Conservation (phyloP, 805 yeast species). For the Candida maesae region DNA sequence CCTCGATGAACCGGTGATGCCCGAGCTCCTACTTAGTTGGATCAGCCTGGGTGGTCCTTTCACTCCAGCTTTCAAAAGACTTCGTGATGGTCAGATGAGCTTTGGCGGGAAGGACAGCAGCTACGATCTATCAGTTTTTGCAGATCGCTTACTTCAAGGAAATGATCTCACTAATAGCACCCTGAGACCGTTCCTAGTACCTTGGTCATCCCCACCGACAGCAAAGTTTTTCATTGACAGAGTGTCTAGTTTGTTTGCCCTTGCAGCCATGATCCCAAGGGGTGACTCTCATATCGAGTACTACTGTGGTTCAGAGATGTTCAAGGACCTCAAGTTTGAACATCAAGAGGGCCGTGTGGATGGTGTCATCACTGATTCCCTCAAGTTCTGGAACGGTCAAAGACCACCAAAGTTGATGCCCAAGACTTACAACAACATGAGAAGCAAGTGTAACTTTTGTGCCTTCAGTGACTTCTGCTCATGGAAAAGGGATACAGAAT, state of each 20-base stretch:
- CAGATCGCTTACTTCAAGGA: not conserved
- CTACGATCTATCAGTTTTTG: too few species aligned
- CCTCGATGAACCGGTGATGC: slow-evolving; percentile 45
- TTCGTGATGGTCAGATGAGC: slow-evolving; percentile 40
- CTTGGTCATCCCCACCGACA: slow-evolving; percentile 56
- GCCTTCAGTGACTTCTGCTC: slow-evolving; percentile 44
- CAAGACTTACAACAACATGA: slow-evolving; percentile 32
- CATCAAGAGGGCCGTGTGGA: slow-evolving; percentile 34
- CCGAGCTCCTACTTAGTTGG: slow-evolving; percentile 36
- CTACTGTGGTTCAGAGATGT: slow-evolving; percentile 41
- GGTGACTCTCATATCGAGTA: slow-evolving; percentile 47
- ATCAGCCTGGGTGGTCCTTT: slow-evolving; percentile 41
- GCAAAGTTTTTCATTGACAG: slow-evolving; percentile 53
- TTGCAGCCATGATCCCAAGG: slow-evolving; percentile 35
- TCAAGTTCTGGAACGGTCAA: slow-evolving; percentile 57
- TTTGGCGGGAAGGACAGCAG: too few species aligned
- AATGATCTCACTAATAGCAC: too few species aligned
- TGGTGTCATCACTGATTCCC: slow-evolving; percentile 30
- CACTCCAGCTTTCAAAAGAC: slow-evolving; percentile 18
- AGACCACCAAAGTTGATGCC: slow-evolving; percentile 44
- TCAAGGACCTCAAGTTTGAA: slow-evolving; percentile 39
- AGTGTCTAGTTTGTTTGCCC: slow-evolving; percentile 41
- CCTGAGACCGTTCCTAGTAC: slow-evolving; percentile 29
- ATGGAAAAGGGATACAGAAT: slow-evolving; percentile 31
- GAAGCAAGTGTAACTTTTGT: slow-evolving; percentile 49